Evolutionary conservation across 352 stramenopile genomes (phyloP), one percentile per base, ranked within the genome.

Genomic region (Lagenidium giganteum): DNA sequence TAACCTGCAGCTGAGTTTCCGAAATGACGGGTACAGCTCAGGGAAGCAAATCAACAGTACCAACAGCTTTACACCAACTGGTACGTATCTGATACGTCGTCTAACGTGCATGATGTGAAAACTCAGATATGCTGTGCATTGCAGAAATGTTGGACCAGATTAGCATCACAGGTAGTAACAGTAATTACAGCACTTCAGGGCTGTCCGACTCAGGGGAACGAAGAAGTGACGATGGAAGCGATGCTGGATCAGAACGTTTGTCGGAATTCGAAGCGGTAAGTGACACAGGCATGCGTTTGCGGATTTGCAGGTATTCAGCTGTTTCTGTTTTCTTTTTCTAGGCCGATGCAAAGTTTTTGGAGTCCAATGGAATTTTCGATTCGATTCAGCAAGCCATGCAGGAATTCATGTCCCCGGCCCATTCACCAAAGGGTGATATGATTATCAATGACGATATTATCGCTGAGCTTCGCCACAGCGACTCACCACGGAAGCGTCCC

Each of bases 321-420:
- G 32, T 20, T 38, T 13, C 11, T 38, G 32, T 38, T 38, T 11
- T n/a, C 3, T 18, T 28, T 24, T 5, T 52, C 12, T 29, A 90
- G 78, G 70, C 73, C 16, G 79, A 91, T 23, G 71, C 64, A 30
- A 70, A 76, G 14, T 88, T 91, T 37, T 53, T 88, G 36, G 75
- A 87, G 38, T 77, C 79, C 4, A 87, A 65, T 54, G 72, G 70
- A 3, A 82, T 88, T n/a, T 53, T 87, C 14, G 79, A 88, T 45
- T 89, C 79, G 8, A 87, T 88, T 29, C 79, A 91, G 21, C 73
- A 86, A 34, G 76, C 85, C 21, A 88, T 91, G 76, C 77, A 81
- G 8, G 65, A 71, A 36, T 75, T 75, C 18, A 67, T 65, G 21
- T 59, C 58, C 3, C 57, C 61, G 1, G 38, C 59, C 3, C 37